phyloP scores from a whole-genome alignment of 176 grass and related monocot species.

The Ampelocalamus luodianensis region DNA sequence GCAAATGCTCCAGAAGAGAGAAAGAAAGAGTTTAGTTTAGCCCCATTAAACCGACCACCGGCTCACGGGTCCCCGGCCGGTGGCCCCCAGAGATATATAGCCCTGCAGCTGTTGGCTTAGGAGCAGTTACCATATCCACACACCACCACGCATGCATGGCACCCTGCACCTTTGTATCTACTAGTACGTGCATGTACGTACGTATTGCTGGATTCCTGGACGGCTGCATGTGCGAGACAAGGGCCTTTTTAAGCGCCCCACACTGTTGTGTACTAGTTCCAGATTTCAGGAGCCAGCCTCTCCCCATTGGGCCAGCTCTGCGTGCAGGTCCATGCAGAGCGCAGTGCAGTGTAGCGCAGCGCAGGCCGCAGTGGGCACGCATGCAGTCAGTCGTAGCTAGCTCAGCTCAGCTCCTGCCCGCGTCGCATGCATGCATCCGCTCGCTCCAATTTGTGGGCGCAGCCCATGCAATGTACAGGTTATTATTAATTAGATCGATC shows the following conservation, averaged over 20 bases:
- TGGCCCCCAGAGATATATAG: background rate
- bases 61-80: slow-evolving; percentile 9
- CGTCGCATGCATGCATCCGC: background rate
- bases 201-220: background rate
- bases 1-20: background rate
- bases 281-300: too few relatives aligned
- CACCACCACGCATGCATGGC: background rate
- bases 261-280: slow-evolving; percentile 30
- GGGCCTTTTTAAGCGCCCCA: background rate
- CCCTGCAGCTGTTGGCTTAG: background rate
- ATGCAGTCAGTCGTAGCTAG: background rate
- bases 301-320: too few relatives aligned
- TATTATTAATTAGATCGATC: background rate
- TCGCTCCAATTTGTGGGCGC: background rate
- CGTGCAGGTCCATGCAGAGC: background rate
- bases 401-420: background rate
- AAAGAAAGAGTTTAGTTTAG: background rate
- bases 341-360: background rate
- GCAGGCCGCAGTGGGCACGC: slow-evolving; percentile 6
- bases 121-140: background rate
- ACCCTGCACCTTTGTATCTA: background rate
- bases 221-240: background rate
- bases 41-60: background rate
- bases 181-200: background rate
- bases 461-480: background rate